These are phyloP conservation scores for Echium plantagineum DNA, from an alignment of 257 asterid genomes.

Conservation along the genomic window DNA sequence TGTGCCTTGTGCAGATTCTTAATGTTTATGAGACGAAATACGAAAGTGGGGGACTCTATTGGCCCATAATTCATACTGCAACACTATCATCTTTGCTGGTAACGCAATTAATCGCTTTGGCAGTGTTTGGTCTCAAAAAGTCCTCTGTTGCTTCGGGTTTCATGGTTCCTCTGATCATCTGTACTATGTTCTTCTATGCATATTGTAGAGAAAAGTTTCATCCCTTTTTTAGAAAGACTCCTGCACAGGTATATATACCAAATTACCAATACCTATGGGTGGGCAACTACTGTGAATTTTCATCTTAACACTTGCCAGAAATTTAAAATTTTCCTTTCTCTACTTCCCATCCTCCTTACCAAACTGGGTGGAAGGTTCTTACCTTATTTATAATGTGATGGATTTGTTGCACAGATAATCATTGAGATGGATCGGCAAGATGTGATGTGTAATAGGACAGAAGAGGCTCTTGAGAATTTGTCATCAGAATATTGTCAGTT, in stretches of 20 bases:
- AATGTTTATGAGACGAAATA: constrained; percentile 74
- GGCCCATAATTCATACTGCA: constrained; percentile 80
- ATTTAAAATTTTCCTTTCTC: background rate
- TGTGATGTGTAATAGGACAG: constrained; percentile 46
- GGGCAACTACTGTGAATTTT: background rate
- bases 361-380: background rate
- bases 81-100: constrained; percentile 78
- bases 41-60: constrained; percentile 77
- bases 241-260: constrained; percentile 66
- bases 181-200: constrained; percentile 72
- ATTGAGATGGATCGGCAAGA: constrained; percentile 83
- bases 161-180: constrained; percentile 59
- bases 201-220: constrained; percentile 69
- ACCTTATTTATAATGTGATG: background rate
- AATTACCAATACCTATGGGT: background rate
- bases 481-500: constrained; percentile 50
- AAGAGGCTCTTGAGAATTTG: constrained; percentile 48
- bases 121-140: constrained; percentile 67
- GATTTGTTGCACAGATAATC: constrained; percentile 31
- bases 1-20: constrained; percentile 41
- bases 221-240: constrained; percentile 48
- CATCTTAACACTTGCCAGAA: background rate
- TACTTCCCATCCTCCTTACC: background rate
- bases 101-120: constrained; percentile 70
- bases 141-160: constrained; percentile 62